Base-by-base conservation (phyloP, 371 early-diverging fungal genomes). In the Mortierella sp. region DNA sequence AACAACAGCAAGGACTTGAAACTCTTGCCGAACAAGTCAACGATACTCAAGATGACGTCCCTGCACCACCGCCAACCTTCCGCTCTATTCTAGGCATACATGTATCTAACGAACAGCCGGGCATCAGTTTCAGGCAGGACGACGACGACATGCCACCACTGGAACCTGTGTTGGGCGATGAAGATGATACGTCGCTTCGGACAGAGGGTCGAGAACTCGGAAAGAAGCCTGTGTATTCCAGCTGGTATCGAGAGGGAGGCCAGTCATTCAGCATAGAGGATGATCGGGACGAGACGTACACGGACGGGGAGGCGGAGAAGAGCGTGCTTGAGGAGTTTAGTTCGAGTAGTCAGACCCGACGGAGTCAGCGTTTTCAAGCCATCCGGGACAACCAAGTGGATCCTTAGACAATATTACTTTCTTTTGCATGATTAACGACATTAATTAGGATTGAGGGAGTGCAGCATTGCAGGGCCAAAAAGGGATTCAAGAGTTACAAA, bases 351-450 rank as follows among this genome's bases (percentile, higher is more conserved):
- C 77, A 74, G 22, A 66, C 63, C 45, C 69, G 81, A 63, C 58
- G 81, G 44, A 73, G 71, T 70, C 77, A 70, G 50, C 68, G 80
- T 41, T 70, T 80, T 47, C 80, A 80, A 61, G 70, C 80, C 47
- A 77, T 53, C 58, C 70, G 79, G 64, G 71, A 50, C 45, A 58
- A 71, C 48, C 68, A 64, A 13, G 78, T 55, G 4, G 68, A 72
- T 34, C 55, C 53, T 24, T 69, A 50, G 65, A 29, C 45, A 45
- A 16, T 16, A 45, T 43, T 6, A 34, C 22, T 48, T 53, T 68
- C 37, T 13, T 39, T 68, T 68, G 50, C 14, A 8, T 29, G 22
- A n/a, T n/a, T n/a, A n/a, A n/a, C n/a, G n/a, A n/a, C n/a, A n/a
- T n/a, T n/a, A n/a, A n/a, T n/a, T n/a, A n/a, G n/a, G n/a, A n/a